Evolutionary conservation across 345 rosid genomes (phyloP).

Genomic region (Moricandia moricandioides): DNA sequence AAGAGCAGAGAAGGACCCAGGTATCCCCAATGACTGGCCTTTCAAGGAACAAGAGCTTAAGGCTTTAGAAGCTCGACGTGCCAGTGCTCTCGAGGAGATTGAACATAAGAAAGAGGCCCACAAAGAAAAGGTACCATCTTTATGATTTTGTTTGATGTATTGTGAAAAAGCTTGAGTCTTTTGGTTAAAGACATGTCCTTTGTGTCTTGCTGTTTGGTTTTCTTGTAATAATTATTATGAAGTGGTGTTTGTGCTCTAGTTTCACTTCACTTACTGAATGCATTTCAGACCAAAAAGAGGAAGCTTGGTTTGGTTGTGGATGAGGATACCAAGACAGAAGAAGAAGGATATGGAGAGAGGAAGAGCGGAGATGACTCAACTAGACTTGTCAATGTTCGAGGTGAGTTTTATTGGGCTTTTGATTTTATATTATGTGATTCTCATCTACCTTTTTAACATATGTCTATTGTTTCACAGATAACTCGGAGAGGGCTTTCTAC

Average conservation of each 20-base stretch:
- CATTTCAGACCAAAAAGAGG: conserved; percentile 62
- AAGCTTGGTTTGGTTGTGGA: conserved; percentile 61
- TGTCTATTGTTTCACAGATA: conserved; percentile 48
- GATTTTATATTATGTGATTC: background rate
- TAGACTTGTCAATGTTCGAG: conserved; percentile 47
- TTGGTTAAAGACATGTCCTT: background rate
- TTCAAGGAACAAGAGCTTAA: conserved; percentile 95
- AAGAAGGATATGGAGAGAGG: conserved; percentile 22
- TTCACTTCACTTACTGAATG: background rate
- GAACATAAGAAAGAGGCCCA: conserved; percentile 88
- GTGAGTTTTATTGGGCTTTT: conserved; percentile 36
- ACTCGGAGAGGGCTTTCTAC: conserved; percentile 86
- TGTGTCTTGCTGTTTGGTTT: background rate
- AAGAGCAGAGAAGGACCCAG: conserved; percentile 92
- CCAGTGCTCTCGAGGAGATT: conserved; percentile 78
- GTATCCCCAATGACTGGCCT: conserved; percentile 97
- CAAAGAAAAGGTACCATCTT: conserved; percentile 70
- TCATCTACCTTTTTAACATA: background rate
- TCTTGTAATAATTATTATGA: background rate
- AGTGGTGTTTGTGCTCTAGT: conserved; percentile 4
- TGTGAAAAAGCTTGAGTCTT: background rate
- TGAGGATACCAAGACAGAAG: conserved; percentile 42
- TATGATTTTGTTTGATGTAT: background rate
- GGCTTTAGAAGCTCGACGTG: conserved; percentile 84
- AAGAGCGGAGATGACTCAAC: conserved; percentile 26